Conservation (phyloP, 2,329 filamentous ascomycete genomes). For the Tolypocladium ovalisporum region DNA sequence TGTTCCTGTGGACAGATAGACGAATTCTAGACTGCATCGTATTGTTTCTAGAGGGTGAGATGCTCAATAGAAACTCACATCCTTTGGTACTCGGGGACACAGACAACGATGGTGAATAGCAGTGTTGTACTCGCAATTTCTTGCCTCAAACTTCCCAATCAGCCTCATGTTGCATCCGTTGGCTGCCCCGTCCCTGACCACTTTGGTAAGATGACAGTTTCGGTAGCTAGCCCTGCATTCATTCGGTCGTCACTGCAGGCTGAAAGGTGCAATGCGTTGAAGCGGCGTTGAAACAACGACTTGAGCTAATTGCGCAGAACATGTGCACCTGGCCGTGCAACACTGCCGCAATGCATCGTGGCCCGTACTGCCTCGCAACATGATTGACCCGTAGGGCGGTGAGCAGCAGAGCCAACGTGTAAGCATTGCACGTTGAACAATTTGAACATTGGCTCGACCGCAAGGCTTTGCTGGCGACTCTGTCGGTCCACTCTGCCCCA, state of each 20-base stretch:
- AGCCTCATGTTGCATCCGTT: no score
- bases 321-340: neutral
- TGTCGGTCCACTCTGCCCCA: neutral
- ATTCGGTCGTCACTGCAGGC: neutral
- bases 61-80: neutral
- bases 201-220: neutral
- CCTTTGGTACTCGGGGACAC: no score
- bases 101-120: neutral
- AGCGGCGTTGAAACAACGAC: neutral
- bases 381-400: no score
- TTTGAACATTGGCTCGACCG: no score
- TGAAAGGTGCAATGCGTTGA: neutral
- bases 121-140: neutral
- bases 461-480: no score
- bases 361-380: neutral
- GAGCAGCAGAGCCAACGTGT: neutral
- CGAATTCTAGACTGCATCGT: neutral
- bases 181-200: no score
- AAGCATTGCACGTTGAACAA: no score
- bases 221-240: neutral
- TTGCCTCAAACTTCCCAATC: neutral
- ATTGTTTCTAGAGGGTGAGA: neutral
- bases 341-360: neutral
- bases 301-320: neutral
- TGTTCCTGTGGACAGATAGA: neutral